A percentile compares a stretch with the other conserved stretches of the same genome.
Evolutionary conservation across 495 filamentous ascomycete species (phyloP).

Genomic region (Penicillium fimorum): DNA sequence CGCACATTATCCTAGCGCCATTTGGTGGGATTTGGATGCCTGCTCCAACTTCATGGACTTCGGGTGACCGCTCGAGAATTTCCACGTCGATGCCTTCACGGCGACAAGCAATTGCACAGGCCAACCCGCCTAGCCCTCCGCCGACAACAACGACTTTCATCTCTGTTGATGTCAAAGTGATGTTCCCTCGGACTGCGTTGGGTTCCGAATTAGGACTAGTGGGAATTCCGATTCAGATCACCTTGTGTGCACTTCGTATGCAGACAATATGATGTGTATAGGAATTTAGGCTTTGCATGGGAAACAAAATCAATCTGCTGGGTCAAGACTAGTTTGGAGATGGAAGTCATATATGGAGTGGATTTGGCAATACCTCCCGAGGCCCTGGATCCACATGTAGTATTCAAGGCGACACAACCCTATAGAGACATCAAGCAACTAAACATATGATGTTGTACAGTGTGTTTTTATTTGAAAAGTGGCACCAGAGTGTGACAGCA

Average conservation of each 20-base stretch:
- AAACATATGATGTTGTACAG: not conserved
- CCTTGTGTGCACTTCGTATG: not conserved
- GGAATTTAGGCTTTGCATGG: not conserved
- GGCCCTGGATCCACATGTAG: not conserved
- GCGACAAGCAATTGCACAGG: conserved; percentile 57
- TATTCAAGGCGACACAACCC: not conserved
- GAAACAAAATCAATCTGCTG: not conserved
- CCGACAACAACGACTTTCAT: conserved; percentile 12
- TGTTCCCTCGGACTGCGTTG: not conserved
- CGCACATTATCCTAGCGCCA: conserved; percentile 41
- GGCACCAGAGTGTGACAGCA: not conserved
- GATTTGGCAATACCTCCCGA: not conserved
- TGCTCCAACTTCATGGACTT: conserved; percentile 49
- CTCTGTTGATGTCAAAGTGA: conserved; percentile 4
- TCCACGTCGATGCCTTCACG: conserved; percentile 54
- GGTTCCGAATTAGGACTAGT: not conserved
- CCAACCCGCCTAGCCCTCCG: conserved; percentile 50
- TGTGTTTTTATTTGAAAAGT: not conserved
- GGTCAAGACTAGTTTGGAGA: not conserved
- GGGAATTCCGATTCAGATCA: not conserved
- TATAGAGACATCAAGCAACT: not conserved
- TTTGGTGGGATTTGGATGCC: conserved; percentile 57
- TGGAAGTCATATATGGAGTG: not conserved
- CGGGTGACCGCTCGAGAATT: conserved; percentile 55
- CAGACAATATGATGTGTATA: not conserved